Evolutionary conservation across 768 basidiomycete genomes (phyloP), one percentile per base, ranked within the genome.

Genomic region (Saitozyma sp.): DNA sequence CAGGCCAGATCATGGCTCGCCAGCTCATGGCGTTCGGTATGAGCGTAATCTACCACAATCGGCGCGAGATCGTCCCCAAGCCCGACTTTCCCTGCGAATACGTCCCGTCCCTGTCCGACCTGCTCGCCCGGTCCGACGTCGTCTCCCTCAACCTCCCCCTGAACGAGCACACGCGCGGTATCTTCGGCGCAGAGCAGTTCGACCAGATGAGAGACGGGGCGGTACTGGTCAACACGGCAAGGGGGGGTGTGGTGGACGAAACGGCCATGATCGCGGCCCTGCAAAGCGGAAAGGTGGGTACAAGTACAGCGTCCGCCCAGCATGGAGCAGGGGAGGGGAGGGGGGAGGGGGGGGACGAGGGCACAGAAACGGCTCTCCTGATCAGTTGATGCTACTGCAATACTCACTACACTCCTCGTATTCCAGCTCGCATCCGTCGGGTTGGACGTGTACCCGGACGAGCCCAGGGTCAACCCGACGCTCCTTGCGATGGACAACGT

Each of bases 171-270:
- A 97, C 91, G 29, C 63, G 86, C 43, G 86, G 87, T 1, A 78
- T 89, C 9, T 87, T 93, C 0, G 86, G 86, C 10, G 88, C 90
- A 77, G 85, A 84, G 68, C 86, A 86, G 83, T 91, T 95, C 60
- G 82, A 88, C 54, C 82, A 83, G 68, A 82, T 95, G 82, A 93
- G 89, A 81, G 85, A 84, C 50, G 89, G 89, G 6, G 84, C 86
- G 2, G 84, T 91, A 57, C 84, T 94, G 71, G 84, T 93, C 64
- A 93, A 93, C 78, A 93, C 91, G 2, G 91, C 92, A 19, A 82
- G 93, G n/a, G 93, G 93, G 10, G 93, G 89, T 73, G 86, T 95
- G 29, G 84, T 96, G 41, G 90, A 95, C 65, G 91, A 95, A 79
- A 86, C 85, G 7, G 93, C 91, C 5, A 82, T 97, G 82, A 89